Evolutionary conservation across 495 filamentous ascomycete genomes (phyloP), one percentile per base, ranked within the genome.

Genomic region (Penicillium fimorum): DNA sequence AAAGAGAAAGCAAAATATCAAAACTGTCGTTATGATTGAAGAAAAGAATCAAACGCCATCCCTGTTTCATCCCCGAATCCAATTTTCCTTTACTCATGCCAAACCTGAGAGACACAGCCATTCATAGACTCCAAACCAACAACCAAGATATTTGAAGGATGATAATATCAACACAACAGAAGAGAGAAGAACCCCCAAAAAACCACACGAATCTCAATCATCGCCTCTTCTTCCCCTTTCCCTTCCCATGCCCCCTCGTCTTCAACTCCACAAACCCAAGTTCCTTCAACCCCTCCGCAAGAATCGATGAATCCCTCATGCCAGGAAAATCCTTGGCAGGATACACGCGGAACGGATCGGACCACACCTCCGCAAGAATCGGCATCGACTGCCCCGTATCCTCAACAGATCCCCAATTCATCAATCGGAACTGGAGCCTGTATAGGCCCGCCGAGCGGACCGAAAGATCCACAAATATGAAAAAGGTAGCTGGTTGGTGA

Each of bases 241-340:
- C 73, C 41, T 73, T 76, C 20, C 70, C 70, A 44, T 76, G 72
- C 2, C 74, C 74, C n/a, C 74, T 66, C 0, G 74, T 77, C 58
- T 76, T 78, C 58, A 78, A 60, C 59, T 77, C 76, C 54, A 73
- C 71, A 57, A 78, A 75, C 8, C 76, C 76, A n/a, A 77, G 50
- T 48, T 75, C 70, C 64, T 74, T 77, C 59, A 77, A 55, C 7
- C 70, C 69, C 52, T 72, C 67, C 0, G 72, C 69, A 4, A 78
- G 59, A 58, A 61, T 59, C 6, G 71, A 75, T 3, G 76, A 78
- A 32, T 76, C 84, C 51, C 84, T 77, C 94, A 97, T 96, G 8
- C 94, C 93, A 0, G 91, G 90, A 59, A 97, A 97, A 69, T 97
- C 93, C 68, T 97, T 97, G n/a, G 93, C 91, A 18, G 90, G 91